A percentile compares a stretch with the other conserved stretches of the same genome.
Evolutionary conservation across 176 grass and related monocot species (phyloP).

Genomic region (Aechmea fasciata): DNA sequence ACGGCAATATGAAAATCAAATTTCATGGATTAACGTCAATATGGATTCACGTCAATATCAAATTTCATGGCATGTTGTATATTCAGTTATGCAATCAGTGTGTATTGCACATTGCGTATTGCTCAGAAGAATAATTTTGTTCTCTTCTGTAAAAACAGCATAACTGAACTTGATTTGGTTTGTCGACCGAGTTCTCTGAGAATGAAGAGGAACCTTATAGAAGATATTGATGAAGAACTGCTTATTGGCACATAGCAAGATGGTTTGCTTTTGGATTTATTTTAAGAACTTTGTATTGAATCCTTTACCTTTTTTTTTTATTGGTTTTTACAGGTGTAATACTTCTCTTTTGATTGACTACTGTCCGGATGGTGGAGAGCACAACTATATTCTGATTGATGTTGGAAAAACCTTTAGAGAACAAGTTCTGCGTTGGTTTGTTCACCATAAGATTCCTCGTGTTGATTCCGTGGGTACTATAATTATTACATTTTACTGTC

Average conservation of each 20-base stretch:
- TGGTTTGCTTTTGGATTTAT: background rate
- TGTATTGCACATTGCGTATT: too few relatives aligned
- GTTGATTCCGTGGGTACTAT: slow-evolving; percentile 77
- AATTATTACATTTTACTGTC: background rate
- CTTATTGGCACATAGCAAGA: background rate
- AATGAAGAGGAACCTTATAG: too few relatives aligned
- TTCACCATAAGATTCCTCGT: slow-evolving; percentile 74
- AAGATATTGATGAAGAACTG: too few relatives aligned
- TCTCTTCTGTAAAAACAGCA: too few relatives aligned
- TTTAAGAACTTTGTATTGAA: background rate
- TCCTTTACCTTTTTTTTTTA: background rate
- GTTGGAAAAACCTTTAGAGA: slow-evolving; percentile 89
- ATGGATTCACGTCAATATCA: too few relatives aligned
- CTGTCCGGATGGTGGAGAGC: slow-evolving; percentile 50
- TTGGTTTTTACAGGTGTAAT: slow-evolving; percentile 59
- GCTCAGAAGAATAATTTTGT: too few relatives aligned
- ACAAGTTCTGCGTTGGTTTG: slow-evolving; percentile 95
- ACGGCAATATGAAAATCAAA: too few relatives aligned
- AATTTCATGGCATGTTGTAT: too few relatives aligned
- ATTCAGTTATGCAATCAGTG: too few relatives aligned
- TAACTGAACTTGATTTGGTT: too few relatives aligned
- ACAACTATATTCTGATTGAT: slow-evolving; percentile 85
- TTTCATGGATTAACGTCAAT: too few relatives aligned
- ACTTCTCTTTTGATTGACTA: slow-evolving; percentile 98
- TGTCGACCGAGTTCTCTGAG: too few relatives aligned